A percentile compares a stretch with the other conserved stretches of the same genome.
Conservation (phyloP, 306 rosid genomes). For the Rubus idaeus region DNA sequence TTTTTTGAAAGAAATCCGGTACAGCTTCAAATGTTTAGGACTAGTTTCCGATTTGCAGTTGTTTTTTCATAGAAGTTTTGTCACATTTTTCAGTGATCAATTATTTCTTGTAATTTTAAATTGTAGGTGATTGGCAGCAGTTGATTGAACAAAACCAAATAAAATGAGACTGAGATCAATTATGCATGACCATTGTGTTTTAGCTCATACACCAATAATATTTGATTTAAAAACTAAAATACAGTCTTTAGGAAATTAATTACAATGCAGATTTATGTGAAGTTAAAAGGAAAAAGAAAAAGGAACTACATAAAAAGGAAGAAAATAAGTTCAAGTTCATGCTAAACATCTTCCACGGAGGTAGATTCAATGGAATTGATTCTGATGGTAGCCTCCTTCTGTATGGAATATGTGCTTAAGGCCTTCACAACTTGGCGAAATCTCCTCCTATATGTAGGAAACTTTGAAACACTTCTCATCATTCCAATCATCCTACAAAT, state of each 20-base stretch:
- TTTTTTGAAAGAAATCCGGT: too few species aligned
- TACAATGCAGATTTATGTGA: neutral
- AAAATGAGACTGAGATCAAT: neutral
- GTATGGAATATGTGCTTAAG: slow-evolving; percentile 34
- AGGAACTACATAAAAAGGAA: too few species aligned
- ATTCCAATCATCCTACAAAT: slow-evolving; percentile 78
- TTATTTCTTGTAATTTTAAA: too few species aligned
- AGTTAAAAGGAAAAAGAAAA: neutral
- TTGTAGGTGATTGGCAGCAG: too few species aligned
- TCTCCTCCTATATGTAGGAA: slow-evolving; percentile 75
- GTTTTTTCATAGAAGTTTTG: too few species aligned
- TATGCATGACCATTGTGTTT: neutral
- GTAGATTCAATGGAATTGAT: slow-evolving; percentile 39
- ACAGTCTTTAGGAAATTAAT: neutral
- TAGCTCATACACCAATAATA: neutral
- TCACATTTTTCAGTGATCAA: too few species aligned
- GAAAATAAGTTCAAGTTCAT: neutral
- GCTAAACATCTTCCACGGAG: slow-evolving; percentile 52
- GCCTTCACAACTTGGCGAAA: slow-evolving; percentile 66
- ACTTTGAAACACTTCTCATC: slow-evolving; percentile 57
- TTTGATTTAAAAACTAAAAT: neutral
- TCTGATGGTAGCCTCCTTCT: slow-evolving; percentile 32
- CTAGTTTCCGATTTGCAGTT: too few species aligned
- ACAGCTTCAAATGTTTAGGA: too few species aligned
- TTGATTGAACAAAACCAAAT: neutral